Evolutionary conservation across 2,329 filamentous ascomycete species (phyloP), one percentile per base, ranked within the genome.

Genomic region (Monilinia laxa): DNA sequence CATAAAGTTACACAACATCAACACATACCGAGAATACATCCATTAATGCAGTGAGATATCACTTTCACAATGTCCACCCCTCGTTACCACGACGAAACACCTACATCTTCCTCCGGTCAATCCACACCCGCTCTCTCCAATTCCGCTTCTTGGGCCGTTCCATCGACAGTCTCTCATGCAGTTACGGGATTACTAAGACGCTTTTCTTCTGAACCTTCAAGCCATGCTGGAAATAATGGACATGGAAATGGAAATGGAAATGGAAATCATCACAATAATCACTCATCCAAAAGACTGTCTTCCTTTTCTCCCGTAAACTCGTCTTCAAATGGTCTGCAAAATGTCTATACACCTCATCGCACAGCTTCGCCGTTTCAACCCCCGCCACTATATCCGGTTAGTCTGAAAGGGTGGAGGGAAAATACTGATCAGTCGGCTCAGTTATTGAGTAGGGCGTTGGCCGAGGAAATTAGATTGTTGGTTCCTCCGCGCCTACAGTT

Each of bases 381-480:
- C 1, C 94, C 94, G 14, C 93, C 93, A 0, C 85, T 98, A 60
- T 93, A 94, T 66, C 92, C 94, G 0, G 80, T 98, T 28, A 81
- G 84, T 5, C 83, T 98, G 47, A 79, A 81, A 28, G 90, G 90
- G 49, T 92, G 89, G 78, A 81, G 82, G 67, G 79, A 81, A 1
- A 83, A 82, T 73, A 92, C 89, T 4, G 80, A 82, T 23, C 73
- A 79, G 23, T 83, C 82, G 47, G 87, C 87, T 57, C 85, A 86
- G 71, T 81, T 98, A 64, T 82, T 99, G 66, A 89, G 84, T 23
- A 81, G 82, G 60, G 84, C 87, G 14, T 81, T 98, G 40, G 95
- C 94, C 3, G 95, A 98, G 79, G 95, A 98, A 80, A 97, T 98
- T 67, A 85, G 95, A 58, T 85, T 96, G 51, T 88, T 98, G 74